phyloP scores from a whole-genome alignment of 1,139 yeast genomes.

The Kodamaea suecica region DNA sequence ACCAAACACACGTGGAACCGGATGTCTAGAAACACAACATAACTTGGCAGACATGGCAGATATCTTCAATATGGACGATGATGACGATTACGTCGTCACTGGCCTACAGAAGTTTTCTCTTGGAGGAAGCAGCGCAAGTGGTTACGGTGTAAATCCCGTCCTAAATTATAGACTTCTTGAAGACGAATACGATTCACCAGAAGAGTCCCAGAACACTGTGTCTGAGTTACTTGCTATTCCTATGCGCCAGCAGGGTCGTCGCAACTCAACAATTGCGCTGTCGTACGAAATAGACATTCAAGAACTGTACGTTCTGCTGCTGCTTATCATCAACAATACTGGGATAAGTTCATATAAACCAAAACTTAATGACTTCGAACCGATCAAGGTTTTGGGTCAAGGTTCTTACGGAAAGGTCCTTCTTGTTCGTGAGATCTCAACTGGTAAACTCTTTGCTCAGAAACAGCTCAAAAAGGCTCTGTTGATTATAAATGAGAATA shows the following conservation, averaged over 20 bases:
- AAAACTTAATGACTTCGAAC: conserved; percentile 30
- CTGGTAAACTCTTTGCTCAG: conserved; percentile 38
- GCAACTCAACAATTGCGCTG: conserved; percentile 19
- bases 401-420: conserved; percentile 45
- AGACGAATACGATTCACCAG: conserved; percentile 10
- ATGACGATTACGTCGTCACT: conserved; percentile 11
- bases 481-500: conserved; percentile 35
- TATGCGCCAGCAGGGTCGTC: conserved; percentile 12
- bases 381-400: conserved; percentile 39
- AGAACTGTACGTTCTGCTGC: conserved; percentile 20
- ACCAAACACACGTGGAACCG: not conserved
- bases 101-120: conserved; percentile 7
- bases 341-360: conserved; percentile 14
- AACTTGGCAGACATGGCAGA: conserved; percentile 14
- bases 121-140: conserved; percentile 1
- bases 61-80: conserved; percentile 19
- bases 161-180: conserved; percentile 16
- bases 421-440: conserved; percentile 33
- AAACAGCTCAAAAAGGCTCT: conserved; percentile 42
- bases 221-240: conserved; percentile 20
- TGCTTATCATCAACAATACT: conserved; percentile 10
- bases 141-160: conserved; percentile 2
- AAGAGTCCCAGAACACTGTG: conserved; percentile 14
- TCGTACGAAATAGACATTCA: conserved; percentile 25
- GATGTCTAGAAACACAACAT: conserved; percentile 6